Evolutionary conservation across 495 filamentous ascomycete genomes (phyloP).

Genomic region (Tuber umbilicatum): DNA sequence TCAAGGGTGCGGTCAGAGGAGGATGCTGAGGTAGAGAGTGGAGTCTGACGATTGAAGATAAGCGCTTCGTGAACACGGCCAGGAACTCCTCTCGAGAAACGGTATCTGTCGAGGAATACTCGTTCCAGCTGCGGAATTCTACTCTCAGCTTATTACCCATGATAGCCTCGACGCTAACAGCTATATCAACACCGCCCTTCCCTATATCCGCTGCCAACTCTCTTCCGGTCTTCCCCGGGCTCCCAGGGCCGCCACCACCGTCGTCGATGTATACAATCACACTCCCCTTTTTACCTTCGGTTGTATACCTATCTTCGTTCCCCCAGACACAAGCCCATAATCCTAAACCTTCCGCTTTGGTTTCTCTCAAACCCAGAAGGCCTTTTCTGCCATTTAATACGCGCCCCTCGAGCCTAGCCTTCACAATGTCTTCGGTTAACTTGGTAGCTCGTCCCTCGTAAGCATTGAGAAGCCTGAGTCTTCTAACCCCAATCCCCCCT

Average conservation of each 20-base stretch:
- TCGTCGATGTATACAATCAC: conserved; percentile 38
- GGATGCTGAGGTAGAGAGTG: conserved; percentile 65
- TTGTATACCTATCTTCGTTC: conserved; percentile 22
- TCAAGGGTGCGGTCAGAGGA: conserved; percentile 55
- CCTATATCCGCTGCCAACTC: conserved; percentile 50
- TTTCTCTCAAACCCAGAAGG: conserved; percentile 37
- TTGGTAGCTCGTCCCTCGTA: conserved; percentile 75
- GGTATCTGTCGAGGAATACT: conserved; percentile 40
- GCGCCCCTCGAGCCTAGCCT: conserved; percentile 77
- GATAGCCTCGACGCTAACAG: conserved; percentile 48
- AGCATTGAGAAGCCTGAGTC: conserved; percentile 60
- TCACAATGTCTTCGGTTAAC: conserved; percentile 76
- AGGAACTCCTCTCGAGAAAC: conserved; percentile 34
- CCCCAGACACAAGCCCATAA: conserved; percentile 41
- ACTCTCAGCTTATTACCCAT: conserved; percentile 35
- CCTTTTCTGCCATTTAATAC: conserved; percentile 60
- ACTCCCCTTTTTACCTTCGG: conserved; percentile 25
- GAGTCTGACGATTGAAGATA: conserved; percentile 41
- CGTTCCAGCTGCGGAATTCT: conserved; percentile 41
- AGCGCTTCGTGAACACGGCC: conserved; percentile 34
- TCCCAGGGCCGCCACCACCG: conserved; percentile 17
- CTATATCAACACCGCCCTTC: conserved; percentile 63
- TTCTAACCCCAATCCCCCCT: conserved; percentile 51
- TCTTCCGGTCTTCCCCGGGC: conserved; percentile 22
- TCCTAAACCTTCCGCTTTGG: conserved; percentile 32